phyloP scores from a whole-genome alignment of 2,329 filamentous ascomycete genomes.

The Cordyceps farinosa region DNA sequence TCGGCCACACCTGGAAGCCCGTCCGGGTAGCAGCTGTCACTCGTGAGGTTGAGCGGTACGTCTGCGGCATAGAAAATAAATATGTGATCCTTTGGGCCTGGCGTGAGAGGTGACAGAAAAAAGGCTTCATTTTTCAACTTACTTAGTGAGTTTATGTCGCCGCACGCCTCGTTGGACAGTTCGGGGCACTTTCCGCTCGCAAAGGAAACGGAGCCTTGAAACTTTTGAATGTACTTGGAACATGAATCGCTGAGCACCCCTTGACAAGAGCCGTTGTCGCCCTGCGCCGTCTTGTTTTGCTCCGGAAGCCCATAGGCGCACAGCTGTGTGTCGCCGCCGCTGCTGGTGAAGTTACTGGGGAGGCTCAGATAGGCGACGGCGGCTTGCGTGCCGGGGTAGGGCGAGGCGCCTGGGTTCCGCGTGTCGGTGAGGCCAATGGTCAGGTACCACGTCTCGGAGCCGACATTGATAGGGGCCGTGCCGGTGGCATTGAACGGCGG shows the following conservation, averaged over 20 bases:
- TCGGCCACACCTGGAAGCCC: neutral
- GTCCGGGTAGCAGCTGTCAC: too few species aligned
- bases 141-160: neutral
- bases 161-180: neutral
- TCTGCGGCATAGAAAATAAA: neutral
- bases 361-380: neutral
- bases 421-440: neutral
- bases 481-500: conserved; percentile 2
- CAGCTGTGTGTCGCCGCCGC: neutral
- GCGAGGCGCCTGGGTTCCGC: neutral
- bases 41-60: too few species aligned
- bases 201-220: neutral
- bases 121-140: neutral
- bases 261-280: neutral
- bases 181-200: neutral
- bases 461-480: neutral
- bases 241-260: neutral
- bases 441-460: neutral
- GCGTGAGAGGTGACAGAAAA: too few species aligned
- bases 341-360: neutral
- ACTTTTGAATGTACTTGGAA: neutral
- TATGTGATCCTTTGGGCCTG: too few species aligned
- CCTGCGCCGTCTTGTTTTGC: neutral
- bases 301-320: neutral
- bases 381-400: neutral